A percentile compares a stretch with the other conserved stretches of the same genome.
These are phyloP conservation scores for Ceratobasidium sp. DNA, from an alignment of 1,284 basidiomycete species.

Conservation along the genomic window DNA sequence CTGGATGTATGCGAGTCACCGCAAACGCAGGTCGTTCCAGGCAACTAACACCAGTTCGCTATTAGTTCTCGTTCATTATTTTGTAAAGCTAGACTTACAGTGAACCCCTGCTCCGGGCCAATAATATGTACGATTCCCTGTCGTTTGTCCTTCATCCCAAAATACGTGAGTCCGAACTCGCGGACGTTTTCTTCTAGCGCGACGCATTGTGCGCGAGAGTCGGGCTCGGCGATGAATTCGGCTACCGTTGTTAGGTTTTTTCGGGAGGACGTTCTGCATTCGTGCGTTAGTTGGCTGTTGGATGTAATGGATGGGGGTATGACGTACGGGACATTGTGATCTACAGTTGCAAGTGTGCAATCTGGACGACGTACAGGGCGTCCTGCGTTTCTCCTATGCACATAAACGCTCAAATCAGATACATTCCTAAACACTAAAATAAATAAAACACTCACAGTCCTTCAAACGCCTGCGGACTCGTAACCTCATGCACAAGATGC, in stretches of 20 bases:
- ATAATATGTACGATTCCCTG: conserved; percentile 97
- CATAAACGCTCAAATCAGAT: conserved; percentile 36
- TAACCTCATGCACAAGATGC: conserved; percentile 95
- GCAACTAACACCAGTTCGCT: conserved; percentile 66
- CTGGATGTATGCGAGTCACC: conserved; percentile 96
- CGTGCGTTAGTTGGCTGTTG: neutral
- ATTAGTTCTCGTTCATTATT: neutral
- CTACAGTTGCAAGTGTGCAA: conserved; percentile 93
- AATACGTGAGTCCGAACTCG: conserved; percentile 94
- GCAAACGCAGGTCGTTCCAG: conserved; percentile 95
- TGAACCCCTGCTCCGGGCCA: conserved; percentile 97
- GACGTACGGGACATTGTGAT: conserved; percentile 95
- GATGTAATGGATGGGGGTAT: neutral
- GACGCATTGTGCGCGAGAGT: conserved; percentile 90
- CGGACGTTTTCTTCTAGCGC: conserved; percentile 96
- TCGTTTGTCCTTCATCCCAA: conserved; percentile 90
- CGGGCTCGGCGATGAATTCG: conserved; percentile 87
- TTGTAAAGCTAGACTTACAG: conserved; percentile 59
- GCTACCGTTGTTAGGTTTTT: conserved; percentile 82
- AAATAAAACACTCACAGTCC: conserved; percentile 71
- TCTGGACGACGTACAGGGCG: conserved; percentile 89
- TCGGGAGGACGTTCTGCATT: conserved; percentile 80
- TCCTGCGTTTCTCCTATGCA: conserved; percentile 76
- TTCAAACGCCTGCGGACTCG: conserved; percentile 96
- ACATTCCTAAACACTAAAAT: neutral